These are phyloP conservation scores for Lachancea nothofagi DNA, from an alignment of 805 yeast species.

Conservation along the genomic window DNA sequence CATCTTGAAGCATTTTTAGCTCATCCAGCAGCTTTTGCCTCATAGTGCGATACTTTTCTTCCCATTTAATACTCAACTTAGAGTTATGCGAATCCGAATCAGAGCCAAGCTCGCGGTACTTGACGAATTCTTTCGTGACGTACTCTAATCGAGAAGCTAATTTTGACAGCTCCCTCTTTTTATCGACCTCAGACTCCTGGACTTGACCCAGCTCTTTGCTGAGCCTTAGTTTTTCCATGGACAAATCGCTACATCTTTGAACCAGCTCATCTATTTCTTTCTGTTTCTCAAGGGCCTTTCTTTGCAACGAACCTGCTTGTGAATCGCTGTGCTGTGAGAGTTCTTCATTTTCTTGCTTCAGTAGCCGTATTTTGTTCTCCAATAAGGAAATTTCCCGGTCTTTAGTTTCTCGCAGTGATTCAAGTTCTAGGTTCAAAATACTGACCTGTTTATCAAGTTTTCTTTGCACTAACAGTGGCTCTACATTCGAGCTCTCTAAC, in stretches of 20 bases:
- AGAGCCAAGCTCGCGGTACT: constrained; percentile 13
- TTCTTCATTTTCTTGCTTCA: constrained; percentile 18
- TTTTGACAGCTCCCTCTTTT: constrained; percentile 30
- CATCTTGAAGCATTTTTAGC: constrained; percentile 24
- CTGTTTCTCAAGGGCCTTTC: constrained; percentile 10
- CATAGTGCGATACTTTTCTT: constrained; percentile 19
- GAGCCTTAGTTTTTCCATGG: constrained; percentile 13
- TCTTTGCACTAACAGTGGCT: constrained; percentile 12
- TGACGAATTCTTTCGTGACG: constrained; percentile 23
- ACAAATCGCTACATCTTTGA: constrained; percentile 10
- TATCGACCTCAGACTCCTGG: constrained; percentile 24
- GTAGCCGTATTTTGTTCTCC: constrained; percentile 15
- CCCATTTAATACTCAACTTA: constrained; percentile 8
- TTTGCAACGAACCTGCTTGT: constrained; percentile 12
- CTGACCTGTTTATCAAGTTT: constrained; percentile 17
- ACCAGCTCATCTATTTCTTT: constrained; percentile 16
- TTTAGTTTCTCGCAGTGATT: constrained; percentile 16
- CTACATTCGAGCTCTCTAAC: constrained; percentile 10
- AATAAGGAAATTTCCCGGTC: constrained; percentile 16
- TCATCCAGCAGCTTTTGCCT: constrained; percentile 21
- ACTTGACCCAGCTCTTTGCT: constrained; percentile 22
- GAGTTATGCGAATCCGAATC: constrained; percentile 5
- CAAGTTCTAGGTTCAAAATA: constrained; percentile 16
- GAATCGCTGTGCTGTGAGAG: constrained; percentile 14
- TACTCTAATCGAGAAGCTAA: constrained; percentile 28